phyloP scores from a whole-genome alignment of 345 rosid genomes.

The Fremontodendron californicum region DNA sequence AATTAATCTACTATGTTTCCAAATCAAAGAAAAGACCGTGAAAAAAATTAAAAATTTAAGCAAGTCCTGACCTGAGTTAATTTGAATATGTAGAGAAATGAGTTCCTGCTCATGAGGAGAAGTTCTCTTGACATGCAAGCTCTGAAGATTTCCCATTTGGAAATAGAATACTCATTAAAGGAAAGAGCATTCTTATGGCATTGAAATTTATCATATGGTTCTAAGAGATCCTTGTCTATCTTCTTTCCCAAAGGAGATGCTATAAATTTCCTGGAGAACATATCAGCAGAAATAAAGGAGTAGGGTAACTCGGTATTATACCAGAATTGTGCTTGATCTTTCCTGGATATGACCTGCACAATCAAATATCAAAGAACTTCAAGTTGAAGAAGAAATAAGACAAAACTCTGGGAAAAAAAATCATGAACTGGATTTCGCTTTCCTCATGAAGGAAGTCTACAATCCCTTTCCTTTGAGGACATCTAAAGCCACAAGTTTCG shows the following conservation, averaged over 20 bases:
- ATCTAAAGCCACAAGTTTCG: slow-evolving; percentile 56
- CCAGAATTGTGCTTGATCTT: slow-evolving; percentile 70
- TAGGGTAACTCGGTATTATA: slow-evolving; percentile 23
- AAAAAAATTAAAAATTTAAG: not conserved
- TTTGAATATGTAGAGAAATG: slow-evolving; percentile 50
- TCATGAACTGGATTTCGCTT: not conserved
- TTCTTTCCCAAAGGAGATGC: slow-evolving; percentile 30
- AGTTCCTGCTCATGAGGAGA: slow-evolving; percentile 62
- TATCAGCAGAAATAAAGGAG: slow-evolving; percentile 36
- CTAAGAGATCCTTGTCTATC: slow-evolving; percentile 32
- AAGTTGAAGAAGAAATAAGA: not conserved
- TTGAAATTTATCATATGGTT: slow-evolving; percentile 34
- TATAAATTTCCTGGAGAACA: slow-evolving; percentile 37
- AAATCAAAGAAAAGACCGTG: not conserved
- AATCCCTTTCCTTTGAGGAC: slow-evolving; percentile 60
- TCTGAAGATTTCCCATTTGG: slow-evolving; percentile 52
- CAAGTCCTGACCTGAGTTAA: slow-evolving; percentile 37
- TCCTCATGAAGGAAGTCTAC: slow-evolving; percentile 71
- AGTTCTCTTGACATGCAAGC: slow-evolving; percentile 58
- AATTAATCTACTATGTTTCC: too few species aligned
- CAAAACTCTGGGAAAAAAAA: not conserved
- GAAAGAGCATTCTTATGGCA: slow-evolving; percentile 41
- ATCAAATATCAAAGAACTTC: not conserved
- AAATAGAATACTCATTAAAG: slow-evolving; percentile 33
- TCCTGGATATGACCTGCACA: slow-evolving; percentile 53